These are phyloP conservation scores for Amoebophrya sp. DNA, from an alignment of 169 alveolate species.

Conservation along the genomic window DNA sequence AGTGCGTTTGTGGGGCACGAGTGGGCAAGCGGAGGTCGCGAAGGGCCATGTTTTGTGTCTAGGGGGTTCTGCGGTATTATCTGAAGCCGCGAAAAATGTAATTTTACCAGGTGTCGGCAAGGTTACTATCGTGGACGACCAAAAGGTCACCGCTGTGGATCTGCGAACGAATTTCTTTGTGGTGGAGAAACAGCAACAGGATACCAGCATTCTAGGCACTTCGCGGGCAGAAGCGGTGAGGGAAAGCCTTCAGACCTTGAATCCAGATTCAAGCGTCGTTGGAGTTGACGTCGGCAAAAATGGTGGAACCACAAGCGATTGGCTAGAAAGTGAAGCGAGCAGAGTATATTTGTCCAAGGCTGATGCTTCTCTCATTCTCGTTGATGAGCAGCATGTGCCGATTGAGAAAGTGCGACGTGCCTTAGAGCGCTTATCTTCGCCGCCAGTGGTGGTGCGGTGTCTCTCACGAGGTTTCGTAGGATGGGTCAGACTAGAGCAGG, in stretches of 20 bases:
- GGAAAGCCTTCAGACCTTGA: neutral
- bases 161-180: slow-evolving; percentile 68
- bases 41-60: slow-evolving; percentile 57
- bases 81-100: slow-evolving; percentile 68
- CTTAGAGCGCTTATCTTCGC: neutral
- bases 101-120: slow-evolving; percentile 70
- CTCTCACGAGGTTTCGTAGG: neutral
- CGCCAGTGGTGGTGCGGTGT: neutral
- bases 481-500: too few relatives aligned
- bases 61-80: slow-evolving; percentile 57
- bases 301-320: too few relatives aligned
- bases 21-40: slow-evolving; percentile 60
- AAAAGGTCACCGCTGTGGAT: slow-evolving; percentile 59
- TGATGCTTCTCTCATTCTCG: too few relatives aligned
- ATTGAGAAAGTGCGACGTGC: neutral
- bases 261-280: neutral
- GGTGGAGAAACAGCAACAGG: too few relatives aligned
- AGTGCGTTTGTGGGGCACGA: slow-evolving; percentile 71
- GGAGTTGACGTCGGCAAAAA: too few relatives aligned
- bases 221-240: neutral
- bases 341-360: too few relatives aligned
- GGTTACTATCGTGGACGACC: slow-evolving; percentile 63
- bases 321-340: too few relatives aligned
- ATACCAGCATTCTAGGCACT: too few relatives aligned
- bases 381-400: too few relatives aligned